Conservation (phyloP, 2,329 filamentous ascomycete species). For the Trichoderma brevicompactum region DNA sequence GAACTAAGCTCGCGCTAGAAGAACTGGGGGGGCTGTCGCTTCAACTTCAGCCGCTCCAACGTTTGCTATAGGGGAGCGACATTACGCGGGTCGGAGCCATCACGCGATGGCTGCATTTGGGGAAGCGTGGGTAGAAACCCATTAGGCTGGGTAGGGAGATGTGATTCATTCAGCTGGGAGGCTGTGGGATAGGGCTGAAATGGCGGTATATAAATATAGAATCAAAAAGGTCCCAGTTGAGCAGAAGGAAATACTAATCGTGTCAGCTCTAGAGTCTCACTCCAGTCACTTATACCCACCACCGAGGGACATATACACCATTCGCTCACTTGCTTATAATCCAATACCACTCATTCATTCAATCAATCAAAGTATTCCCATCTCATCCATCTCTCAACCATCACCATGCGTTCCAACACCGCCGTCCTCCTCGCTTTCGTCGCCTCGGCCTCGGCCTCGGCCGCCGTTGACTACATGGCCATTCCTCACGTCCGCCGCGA, state of each 20-base stretch:
- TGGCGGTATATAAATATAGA: not conserved
- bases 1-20: not conserved
- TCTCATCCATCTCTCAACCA: not conserved
- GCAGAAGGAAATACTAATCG: not conserved
- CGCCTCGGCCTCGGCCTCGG: slow-evolving; percentile 37
- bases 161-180: not conserved
- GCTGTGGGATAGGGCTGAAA: not conserved
- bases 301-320: not conserved
- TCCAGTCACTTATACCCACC: not conserved
- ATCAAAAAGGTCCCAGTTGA: not conserved
- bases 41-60: not conserved
- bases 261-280: slow-evolving; percentile 4
- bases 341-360: not conserved
- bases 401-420: slow-evolving; percentile 38
- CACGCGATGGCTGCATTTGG: not conserved
- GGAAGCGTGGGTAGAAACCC: not conserved
- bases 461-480: slow-evolving; percentile 38
- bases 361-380: not conserved
- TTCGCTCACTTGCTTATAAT: not conserved
- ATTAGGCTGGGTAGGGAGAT: too few relatives aligned
- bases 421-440: slow-evolving; percentile 36
- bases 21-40: not conserved
- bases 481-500: slow-evolving; percentile 38
- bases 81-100: not conserved
- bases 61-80: not conserved